Conservation (phyloP, 1,284 basidiomycete species). For the Apiotrichum mycotoxinovorans region DNA sequence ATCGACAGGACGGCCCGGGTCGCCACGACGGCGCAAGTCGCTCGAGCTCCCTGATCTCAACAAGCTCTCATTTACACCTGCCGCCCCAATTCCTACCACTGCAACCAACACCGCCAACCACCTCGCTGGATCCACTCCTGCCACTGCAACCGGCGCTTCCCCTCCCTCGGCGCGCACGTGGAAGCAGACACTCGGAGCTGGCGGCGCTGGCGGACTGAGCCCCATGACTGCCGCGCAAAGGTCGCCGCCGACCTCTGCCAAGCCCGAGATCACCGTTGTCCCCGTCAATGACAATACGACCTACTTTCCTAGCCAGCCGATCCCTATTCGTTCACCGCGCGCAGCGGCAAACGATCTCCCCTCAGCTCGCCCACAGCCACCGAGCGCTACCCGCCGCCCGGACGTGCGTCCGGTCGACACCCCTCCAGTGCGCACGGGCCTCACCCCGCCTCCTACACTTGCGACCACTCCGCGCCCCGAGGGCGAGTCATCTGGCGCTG, state of each 20-base stretch:
- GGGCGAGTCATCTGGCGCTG: conserved; percentile 1
- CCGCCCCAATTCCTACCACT: conserved; percentile 40
- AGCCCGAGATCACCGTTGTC: conserved; percentile 18
- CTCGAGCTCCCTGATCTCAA: conserved; percentile 50
- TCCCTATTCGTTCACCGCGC: conserved; percentile 21
- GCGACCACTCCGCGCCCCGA: conserved; percentile 29
- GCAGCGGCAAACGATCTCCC: conserved; percentile 2
- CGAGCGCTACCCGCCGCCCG: conserved; percentile 7
- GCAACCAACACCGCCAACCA: conserved; percentile 42
- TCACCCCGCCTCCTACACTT: conserved; percentile 30
- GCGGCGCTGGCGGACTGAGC: conserved; percentile 17
- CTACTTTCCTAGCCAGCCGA: conserved; percentile 21
- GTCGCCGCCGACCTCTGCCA: not conserved
- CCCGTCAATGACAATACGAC: conserved; percentile 22
- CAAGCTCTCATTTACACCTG: conserved; percentile 46
- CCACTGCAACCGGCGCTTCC: conserved; percentile 3
- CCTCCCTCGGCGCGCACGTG: conserved; percentile 20
- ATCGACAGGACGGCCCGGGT: conserved; percentile 30
- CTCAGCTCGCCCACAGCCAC: conserved; percentile 7
- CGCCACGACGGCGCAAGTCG: conserved; percentile 45
- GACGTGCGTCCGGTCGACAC: conserved; percentile 20
- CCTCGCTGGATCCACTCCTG: conserved; percentile 19
- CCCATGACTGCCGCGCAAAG: conserved; percentile 25
- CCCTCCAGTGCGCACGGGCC: conserved; percentile 19
- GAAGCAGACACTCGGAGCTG: conserved; percentile 34